These are phyloP conservation scores for Eimeria maxima DNA, from an alignment of 169 alveolate genomes.

Conservation along the genomic window DNA sequence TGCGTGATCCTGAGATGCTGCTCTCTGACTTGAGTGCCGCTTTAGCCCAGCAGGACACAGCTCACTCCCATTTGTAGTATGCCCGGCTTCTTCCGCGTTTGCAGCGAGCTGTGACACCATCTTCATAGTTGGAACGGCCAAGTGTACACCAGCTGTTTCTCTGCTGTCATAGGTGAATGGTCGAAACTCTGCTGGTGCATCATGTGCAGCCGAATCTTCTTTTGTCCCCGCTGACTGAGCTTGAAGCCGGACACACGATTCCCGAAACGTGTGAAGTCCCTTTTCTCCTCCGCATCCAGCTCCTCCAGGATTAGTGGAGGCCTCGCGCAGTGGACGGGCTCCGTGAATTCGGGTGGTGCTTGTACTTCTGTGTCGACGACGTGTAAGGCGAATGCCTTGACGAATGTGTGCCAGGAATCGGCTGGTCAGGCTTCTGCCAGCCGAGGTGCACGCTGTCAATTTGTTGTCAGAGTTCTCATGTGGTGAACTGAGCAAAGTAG, in stretches of 20 bases:
- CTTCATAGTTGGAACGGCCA: not conserved
- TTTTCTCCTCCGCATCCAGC: not conserved
- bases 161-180: not conserved
- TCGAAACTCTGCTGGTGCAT: not conserved
- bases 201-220: not conserved
- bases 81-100: not conserved
- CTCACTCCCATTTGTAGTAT: not conserved
- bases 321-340: not conserved
- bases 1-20: not conserved
- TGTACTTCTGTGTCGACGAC: conserved; percentile 4
- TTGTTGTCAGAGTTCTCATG: not conserved
- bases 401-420: conserved; percentile 6
- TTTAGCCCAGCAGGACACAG: not conserved
- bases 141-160: not conserved
- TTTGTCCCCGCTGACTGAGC: not conserved
- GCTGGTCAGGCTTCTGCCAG: not conserved
- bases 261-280: not conserved
- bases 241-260: not conserved
- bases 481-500: not conserved
- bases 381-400: conserved; percentile 29
- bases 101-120: not conserved
- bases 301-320: not conserved
- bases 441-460: not conserved
- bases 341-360: not conserved
- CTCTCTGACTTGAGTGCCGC: not conserved